Conservation (phyloP, 352 stramenopile genomes). For the Globisporangium camurandrum region DNA sequence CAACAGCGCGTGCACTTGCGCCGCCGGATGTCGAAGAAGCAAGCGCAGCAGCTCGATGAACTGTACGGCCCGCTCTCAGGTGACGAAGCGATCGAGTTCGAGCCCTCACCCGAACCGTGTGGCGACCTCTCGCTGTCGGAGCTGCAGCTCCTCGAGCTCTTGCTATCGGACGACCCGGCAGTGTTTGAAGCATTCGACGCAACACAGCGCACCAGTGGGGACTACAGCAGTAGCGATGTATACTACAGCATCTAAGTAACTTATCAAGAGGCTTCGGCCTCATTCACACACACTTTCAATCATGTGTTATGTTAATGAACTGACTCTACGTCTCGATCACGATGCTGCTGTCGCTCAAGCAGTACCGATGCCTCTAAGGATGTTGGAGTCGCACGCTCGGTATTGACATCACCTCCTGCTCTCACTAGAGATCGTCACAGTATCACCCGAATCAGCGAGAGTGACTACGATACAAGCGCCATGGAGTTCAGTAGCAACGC, state of each 20-base stretch:
- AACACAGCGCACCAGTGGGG: not conserved
- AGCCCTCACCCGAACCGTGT: slow-evolving; percentile 8
- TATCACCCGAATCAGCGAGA: too few species aligned
- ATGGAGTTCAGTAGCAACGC: not conserved
- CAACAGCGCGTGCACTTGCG: slow-evolving; percentile 32
- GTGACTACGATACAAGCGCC: too few species aligned
- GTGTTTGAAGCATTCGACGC: slow-evolving; percentile 1
- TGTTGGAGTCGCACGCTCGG: too few species aligned
- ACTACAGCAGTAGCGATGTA: not conserved
- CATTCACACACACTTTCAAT: not conserved
- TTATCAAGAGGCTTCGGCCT: slow-evolving; percentile 8
- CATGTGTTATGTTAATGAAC: too few species aligned
- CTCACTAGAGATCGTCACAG: too few species aligned
- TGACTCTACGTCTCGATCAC: not conserved
- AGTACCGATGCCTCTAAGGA: not conserved
- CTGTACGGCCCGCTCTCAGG: slow-evolving; percentile 6
- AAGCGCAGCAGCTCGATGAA: slow-evolving; percentile 8
- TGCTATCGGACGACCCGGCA: slow-evolving; percentile 9
- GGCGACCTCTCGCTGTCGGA: slow-evolving; percentile 10
- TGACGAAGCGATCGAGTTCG: slow-evolving; percentile 3
- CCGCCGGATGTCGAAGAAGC: slow-evolving; percentile 11
- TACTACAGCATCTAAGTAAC: slow-evolving; percentile 3
- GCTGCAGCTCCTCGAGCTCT: slow-evolving; percentile 8
- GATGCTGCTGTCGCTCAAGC: not conserved
- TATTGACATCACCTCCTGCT: too few species aligned